Conservation (phyloP, 176 grass and related monocot species). For the Aegilops sharonensis region DNA sequence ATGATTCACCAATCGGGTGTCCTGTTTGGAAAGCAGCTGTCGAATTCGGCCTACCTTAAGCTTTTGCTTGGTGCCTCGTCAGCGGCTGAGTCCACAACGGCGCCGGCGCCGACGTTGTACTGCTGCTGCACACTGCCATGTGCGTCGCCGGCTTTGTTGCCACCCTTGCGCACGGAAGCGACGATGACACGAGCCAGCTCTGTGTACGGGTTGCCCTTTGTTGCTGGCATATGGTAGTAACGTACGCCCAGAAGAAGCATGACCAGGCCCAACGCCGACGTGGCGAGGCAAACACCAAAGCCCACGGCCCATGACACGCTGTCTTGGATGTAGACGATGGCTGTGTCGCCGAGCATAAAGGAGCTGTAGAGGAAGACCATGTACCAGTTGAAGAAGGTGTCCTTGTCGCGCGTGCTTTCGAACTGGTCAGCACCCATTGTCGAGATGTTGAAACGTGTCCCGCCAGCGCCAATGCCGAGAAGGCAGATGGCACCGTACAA, state of each 20-base stretch:
- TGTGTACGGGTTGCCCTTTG: constrained; percentile 54
- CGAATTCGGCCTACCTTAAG: no score
- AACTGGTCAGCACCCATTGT: constrained; percentile 80
- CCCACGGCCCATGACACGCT: constrained; percentile 50
- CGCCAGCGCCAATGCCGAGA: constrained; percentile 47
- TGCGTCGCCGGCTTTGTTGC: no score
- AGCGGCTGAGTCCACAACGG: no score
- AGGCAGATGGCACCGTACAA: constrained; percentile 44
- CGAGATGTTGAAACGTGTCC: constrained; percentile 52
- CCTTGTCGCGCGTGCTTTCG: constrained; percentile 31
- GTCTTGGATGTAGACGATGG: constrained; percentile 63
- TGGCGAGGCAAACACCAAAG: constrained; percentile 21
- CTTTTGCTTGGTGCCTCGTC: no score
- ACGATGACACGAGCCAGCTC: constrained; percentile 46
- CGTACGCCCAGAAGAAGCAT: constrained; percentile 39
- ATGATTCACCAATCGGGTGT: no score
- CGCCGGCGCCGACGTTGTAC: no score
- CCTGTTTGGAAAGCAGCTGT: no score
- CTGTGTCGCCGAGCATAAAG: constrained; percentile 39
- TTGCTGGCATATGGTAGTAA: constrained; percentile 35
- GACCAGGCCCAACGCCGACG: constrained; percentile 10
- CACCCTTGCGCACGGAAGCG: constrained; percentile 26
- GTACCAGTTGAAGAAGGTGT: constrained; percentile 72
- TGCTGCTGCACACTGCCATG: neutral
- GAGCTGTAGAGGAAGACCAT: constrained; percentile 52